phyloP scores from a whole-genome alignment of 768 basidiomycete genomes.

The Strobilomyces echinocephalus region DNA sequence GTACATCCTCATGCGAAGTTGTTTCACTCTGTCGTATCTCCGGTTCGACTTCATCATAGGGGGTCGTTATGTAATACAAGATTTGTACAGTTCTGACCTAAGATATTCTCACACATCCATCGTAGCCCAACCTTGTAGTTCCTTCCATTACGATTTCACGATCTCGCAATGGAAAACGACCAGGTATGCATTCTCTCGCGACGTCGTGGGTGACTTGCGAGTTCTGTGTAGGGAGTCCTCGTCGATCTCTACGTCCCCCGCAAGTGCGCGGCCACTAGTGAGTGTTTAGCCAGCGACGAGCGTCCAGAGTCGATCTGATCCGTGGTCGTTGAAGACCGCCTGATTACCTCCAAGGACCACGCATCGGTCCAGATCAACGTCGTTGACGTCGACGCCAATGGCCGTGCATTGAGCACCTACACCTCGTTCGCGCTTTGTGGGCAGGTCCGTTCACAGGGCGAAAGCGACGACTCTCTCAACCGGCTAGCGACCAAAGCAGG shows the following conservation, averaged over 20 bases:
- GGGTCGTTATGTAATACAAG: slow-evolving; percentile 3
- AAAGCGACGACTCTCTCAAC: slow-evolving; percentile 96
- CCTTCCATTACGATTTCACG: slow-evolving; percentile 3
- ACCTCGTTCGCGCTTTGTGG: slow-evolving; percentile 96
- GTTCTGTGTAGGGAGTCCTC: slow-evolving; percentile 72
- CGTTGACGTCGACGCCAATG: slow-evolving; percentile 88
- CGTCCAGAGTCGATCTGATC: not conserved
- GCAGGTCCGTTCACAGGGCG: slow-evolving; percentile 89
- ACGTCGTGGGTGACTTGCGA: slow-evolving; percentile 1
- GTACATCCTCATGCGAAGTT: slow-evolving; percentile 10
- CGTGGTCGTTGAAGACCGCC: slow-evolving; percentile 60
- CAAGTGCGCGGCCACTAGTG: slow-evolving; percentile 97
- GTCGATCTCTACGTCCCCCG: slow-evolving; percentile 99
- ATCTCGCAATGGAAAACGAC: slow-evolving; percentile 81
- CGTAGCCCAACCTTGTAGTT: not conserved
- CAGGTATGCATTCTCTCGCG: slow-evolving; percentile 46
- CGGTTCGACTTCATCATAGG: not conserved
- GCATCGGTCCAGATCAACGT: slow-evolving; percentile 97
- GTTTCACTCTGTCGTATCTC: too few species aligned
- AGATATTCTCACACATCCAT: slow-evolving; percentile 27
- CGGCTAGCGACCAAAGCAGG: slow-evolving; percentile 93
- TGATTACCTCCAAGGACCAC: slow-evolving; percentile 99
- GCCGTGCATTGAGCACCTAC: slow-evolving; percentile 69
- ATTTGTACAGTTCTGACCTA: slow-evolving; percentile 30
- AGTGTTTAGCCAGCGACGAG: slow-evolving; percentile 31